Base-by-base conservation (phyloP, 306 rosid species). In the Quercus berberidifolia region DNA sequence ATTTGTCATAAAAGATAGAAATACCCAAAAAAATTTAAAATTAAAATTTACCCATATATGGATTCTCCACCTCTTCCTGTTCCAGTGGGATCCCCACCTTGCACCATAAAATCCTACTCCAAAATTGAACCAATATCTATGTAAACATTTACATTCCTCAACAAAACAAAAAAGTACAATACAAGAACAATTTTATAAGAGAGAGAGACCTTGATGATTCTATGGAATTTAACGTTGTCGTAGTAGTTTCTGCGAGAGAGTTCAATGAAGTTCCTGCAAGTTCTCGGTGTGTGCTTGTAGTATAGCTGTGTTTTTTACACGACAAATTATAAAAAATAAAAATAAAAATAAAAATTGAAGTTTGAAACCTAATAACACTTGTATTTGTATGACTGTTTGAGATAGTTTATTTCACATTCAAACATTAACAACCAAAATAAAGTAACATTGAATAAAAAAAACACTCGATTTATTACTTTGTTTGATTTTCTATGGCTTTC, bases 21-120 rank as follows among this genome's bases (percentile, higher is more conserved):
- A 12, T 26, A 31, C 6, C 4, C 7, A 21, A 71, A 74, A 21
- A 60, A 15, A 41, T 10, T 46, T 55, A 58, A 74, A 80, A 21
- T 41, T 41, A 7, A n/a, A 75, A 72, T 18, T 38, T 89, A 96
- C 99, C 99, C 99, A 76, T 93, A 96, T 46, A 96, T 96, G 71
- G 99, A 96, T 67, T 93, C 97, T 80, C 99, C 99, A 79, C 99
- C 99, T 59, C 99, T 89, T 90, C 99, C 99, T 23, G 99, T 96
- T 69, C 99, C 99, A 41, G 98, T 91, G 56, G 99, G 99, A 91
- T 96, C 99, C 41, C 99, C 99, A 75, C 98, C 97, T 93, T 96
- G 99, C 31, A 96, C 97, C 25, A 96, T 87, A 87, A 96, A 96
- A 65, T 96, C 99, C 99, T 95, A 82, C n/a, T 74, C 75, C 85